Evolutionary conservation across 805 yeast genomes (phyloP).

Genomic region (Pichia phayaonensis): DNA sequence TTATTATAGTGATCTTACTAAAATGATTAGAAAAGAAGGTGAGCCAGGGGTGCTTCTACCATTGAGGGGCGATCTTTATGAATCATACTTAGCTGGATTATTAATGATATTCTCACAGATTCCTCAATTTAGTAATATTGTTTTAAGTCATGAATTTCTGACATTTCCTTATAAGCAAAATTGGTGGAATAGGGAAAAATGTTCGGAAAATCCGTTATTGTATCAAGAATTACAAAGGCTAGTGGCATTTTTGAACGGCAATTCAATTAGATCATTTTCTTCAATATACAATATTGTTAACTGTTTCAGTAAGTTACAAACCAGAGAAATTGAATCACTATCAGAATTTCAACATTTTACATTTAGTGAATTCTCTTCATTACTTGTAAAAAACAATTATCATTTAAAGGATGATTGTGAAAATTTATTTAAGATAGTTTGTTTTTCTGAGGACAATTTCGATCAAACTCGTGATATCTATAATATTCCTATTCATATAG

Average conservation of each 20-base stretch:
- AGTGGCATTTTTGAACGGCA: slow-evolving; percentile 30
- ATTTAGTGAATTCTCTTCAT: slow-evolving; percentile 14
- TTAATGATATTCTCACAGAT: slow-evolving; percentile 33
- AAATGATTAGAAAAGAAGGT: slow-evolving; percentile 17
- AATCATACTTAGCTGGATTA: slow-evolving; percentile 36
- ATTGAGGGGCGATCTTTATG: slow-evolving; percentile 25
- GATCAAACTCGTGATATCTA: slow-evolving; percentile 14
- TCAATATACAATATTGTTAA: slow-evolving; percentile 29
- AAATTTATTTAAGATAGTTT: slow-evolving; percentile 11
- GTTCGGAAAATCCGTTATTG: slow-evolving; percentile 21
- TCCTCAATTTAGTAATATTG: slow-evolving; percentile 26
- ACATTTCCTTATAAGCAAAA: slow-evolving; percentile 30
- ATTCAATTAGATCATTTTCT: slow-evolving; percentile 32
- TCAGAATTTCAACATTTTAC: slow-evolving; percentile 24
- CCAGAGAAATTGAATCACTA: slow-evolving; percentile 23
- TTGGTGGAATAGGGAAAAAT: slow-evolving; percentile 33
- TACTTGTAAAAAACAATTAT: slow-evolving; percentile 14
- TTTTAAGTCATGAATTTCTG: slow-evolving; percentile 27
- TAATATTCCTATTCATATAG: slow-evolving; percentile 30
- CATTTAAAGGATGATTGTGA: slow-evolving; percentile 11
- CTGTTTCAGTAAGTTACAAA: slow-evolving; percentile 22
- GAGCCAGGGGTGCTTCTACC: slow-evolving; percentile 32
- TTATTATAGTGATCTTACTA: slow-evolving; percentile 28
- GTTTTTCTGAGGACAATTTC: slow-evolving; percentile 7
- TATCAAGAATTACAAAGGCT: slow-evolving; percentile 33